Conservation (phyloP, 768 basidiomycete species). For the Podaxis sp. region DNA sequence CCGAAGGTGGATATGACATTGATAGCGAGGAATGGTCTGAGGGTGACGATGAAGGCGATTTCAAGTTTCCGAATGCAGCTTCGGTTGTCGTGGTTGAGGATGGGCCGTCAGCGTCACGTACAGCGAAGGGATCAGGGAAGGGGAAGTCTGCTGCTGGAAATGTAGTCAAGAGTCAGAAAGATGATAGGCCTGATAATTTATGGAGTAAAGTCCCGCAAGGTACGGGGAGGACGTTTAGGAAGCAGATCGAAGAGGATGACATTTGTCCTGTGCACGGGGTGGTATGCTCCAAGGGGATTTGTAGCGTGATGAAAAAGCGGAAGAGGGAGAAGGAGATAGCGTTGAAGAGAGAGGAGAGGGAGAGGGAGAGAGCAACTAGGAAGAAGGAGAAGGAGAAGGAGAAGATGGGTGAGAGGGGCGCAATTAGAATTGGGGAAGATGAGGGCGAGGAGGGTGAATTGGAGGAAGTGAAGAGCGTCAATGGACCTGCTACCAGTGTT, state of each 20-base stretch:
- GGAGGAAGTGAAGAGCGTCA: background rate
- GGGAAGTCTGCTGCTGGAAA: background rate
- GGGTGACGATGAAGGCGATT: background rate
- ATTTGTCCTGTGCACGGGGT: slow-evolving; percentile 8
- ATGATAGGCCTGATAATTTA: background rate
- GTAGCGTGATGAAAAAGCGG: slow-evolving; percentile 13
- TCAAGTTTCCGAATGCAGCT: slow-evolving; percentile 1
- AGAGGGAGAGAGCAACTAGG: background rate
- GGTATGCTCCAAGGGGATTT: slow-evolving; percentile 7
- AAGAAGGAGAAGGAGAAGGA: background rate
- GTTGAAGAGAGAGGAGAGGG: background rate
- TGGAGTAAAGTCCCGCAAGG: background rate
- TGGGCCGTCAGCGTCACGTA: background rate
- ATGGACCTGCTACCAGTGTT: background rate
- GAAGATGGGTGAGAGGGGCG: background rate
- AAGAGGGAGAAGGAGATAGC: slow-evolving; percentile 1
- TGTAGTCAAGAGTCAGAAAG: background rate
- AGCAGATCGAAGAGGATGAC: slow-evolving; percentile 3
- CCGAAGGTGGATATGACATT: background rate
- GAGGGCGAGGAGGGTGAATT: background rate
- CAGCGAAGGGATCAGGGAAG: background rate
- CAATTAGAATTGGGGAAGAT: background rate
- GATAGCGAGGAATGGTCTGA: background rate
- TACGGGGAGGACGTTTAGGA: slow-evolving; percentile 3
- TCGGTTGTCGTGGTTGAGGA: background rate